phyloP scores from a whole-genome alignment of 371 early-diverging fungal genomes.

The Synchytrium microbalum region DNA sequence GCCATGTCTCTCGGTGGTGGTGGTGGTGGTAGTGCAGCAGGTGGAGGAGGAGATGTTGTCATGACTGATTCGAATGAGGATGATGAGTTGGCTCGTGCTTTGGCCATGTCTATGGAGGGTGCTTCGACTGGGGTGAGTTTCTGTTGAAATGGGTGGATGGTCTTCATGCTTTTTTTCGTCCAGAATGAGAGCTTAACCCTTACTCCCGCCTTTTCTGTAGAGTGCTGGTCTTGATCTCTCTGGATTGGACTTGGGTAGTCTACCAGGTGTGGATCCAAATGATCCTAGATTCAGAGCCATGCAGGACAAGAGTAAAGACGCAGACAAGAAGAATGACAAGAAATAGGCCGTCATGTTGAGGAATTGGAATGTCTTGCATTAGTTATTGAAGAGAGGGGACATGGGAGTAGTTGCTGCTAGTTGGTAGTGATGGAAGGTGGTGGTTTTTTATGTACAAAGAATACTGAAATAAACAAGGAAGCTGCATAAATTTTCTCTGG shows the following conservation, averaged over 20 bases:
- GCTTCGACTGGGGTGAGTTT: neutral
- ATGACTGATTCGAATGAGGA: slow-evolving; percentile 81
- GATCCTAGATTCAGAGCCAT: slow-evolving; percentile 71
- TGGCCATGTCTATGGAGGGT: slow-evolving; percentile 75
- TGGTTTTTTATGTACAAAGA: too few relatives aligned
- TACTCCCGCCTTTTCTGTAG: too few relatives aligned
- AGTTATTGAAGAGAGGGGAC: too few relatives aligned
- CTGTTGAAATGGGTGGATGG: slow-evolving; percentile 9
- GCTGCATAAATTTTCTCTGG: too few relatives aligned
- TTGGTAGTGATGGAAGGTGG: too few relatives aligned
- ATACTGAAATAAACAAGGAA: too few relatives aligned
- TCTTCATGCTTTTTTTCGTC: neutral
- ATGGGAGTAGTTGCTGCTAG: too few relatives aligned
- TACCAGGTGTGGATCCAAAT: slow-evolving; percentile 81
- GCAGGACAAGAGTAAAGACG: slow-evolving; percentile 17
- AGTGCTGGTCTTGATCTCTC: slow-evolving; percentile 72
- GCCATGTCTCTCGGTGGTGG: slow-evolving; percentile 57
- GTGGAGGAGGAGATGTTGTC: slow-evolving; percentile 14
- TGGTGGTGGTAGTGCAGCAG: slow-evolving; percentile 2
- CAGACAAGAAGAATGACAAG: slow-evolving; percentile 22
- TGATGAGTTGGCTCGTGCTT: slow-evolving; percentile 77
- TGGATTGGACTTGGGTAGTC: slow-evolving; percentile 51
- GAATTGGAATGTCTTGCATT: too few relatives aligned
- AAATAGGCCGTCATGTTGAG: too few relatives aligned
- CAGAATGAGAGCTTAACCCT: slow-evolving; percentile 44